These are phyloP conservation scores for Diatrype stigma DNA, from an alignment of 2,329 filamentous ascomycete genomes.

Conservation along the genomic window DNA sequence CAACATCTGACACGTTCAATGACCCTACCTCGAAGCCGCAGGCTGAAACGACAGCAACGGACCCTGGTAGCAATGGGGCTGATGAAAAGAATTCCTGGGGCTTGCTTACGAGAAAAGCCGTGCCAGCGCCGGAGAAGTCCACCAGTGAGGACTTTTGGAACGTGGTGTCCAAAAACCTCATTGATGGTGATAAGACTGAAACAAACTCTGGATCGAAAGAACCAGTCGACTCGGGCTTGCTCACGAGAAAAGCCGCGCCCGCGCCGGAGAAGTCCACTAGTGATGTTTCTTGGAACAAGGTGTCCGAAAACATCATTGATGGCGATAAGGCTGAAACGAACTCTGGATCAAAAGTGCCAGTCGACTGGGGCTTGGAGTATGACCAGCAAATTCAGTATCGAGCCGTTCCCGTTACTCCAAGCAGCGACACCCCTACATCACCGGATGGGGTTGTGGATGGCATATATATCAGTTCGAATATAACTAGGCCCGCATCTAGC, in stretches of 20 bases:
- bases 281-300: conserved; percentile 15
- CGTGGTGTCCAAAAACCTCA: conserved; percentile 1
- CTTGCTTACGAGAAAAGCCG: conserved; percentile 13
- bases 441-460: neutral
- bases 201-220: neutral
- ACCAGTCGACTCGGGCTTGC: conserved; percentile 3
- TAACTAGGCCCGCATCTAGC: neutral
- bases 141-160: conserved; percentile 16
- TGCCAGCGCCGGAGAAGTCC: conserved; percentile 6
- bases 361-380: conserved; percentile 8
- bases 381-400: conserved; percentile 1
- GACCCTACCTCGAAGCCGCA: neutral
- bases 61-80: neutral
- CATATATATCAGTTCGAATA: neutral
- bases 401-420: neutral
- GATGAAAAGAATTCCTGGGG: conserved; percentile 7
- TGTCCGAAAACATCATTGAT: conserved; percentile 1
- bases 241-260: conserved; percentile 12
- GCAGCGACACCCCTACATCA: neutral
- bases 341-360: neutral
- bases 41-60: neutral
- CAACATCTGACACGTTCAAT: neutral
- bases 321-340: too few species aligned
- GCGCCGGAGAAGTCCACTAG: conserved; percentile 6
- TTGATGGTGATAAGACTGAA: neutral